Percentiles rank a stretch among this genome's conserved stretches.
phyloP scores from a whole-genome alignment of 176 grass and related monocot species.

The Phyllostachys edulis region DNA sequence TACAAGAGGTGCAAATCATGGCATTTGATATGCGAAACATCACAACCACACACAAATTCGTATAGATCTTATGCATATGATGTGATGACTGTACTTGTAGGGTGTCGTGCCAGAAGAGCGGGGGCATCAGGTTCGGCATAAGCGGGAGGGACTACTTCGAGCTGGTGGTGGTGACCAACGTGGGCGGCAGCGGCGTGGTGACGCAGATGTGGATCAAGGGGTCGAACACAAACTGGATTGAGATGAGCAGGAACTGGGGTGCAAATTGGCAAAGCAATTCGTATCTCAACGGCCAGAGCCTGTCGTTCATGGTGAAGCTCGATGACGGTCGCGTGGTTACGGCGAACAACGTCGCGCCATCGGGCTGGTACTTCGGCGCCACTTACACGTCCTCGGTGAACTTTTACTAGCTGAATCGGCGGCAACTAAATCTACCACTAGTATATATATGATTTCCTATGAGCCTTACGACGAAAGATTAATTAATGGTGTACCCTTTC shows the following conservation, averaged over 20 bases:
- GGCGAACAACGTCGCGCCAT: constrained; percentile 24
- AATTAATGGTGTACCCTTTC: background rate
- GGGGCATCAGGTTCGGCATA: constrained; percentile 51
- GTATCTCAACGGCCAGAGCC: constrained; percentile 53
- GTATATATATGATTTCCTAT: constrained; percentile 13
- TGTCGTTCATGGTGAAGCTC: constrained; percentile 51
- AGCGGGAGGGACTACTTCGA: constrained; percentile 54
- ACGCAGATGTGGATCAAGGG: constrained; percentile 57
- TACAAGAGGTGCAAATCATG: constrained; percentile 29
- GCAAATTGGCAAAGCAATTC: constrained; percentile 58
- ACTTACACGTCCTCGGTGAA: constrained; percentile 30
- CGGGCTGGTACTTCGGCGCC: constrained; percentile 53
- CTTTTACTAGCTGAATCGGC: background rate
- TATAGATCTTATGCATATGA: background rate
- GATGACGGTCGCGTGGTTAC: constrained; percentile 41
- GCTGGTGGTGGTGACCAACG: constrained; percentile 47
- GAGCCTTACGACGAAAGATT: background rate
- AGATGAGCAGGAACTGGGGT: constrained; percentile 67
- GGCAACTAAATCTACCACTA: background rate
- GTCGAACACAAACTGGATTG: constrained; percentile 37
- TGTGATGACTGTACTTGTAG: background rate
- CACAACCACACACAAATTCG: background rate
- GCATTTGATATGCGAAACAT: background rate
- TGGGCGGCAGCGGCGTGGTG: constrained; percentile 49
- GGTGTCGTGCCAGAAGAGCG: constrained; percentile 29